Evolutionary conservation across 1,284 basidiomycete species (phyloP).

Genomic region (Microbotryomycetes sp.): DNA sequence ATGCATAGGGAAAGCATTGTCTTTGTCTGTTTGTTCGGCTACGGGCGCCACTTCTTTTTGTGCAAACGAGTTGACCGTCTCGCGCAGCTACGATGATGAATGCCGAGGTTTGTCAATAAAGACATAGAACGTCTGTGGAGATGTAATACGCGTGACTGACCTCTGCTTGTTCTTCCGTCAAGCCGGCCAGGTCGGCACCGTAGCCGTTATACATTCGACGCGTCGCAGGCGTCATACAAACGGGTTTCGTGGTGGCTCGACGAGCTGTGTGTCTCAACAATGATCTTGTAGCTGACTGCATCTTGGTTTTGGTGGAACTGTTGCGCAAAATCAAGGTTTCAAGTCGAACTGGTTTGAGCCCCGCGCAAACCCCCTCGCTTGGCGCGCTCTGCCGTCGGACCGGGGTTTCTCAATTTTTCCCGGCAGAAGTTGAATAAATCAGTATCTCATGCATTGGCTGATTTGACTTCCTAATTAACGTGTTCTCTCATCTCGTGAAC

Average conservation of each 20-base stretch:
- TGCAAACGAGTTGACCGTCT: slow-evolving; percentile 69
- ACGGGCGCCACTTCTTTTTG: slow-evolving; percentile 71
- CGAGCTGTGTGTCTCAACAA: not conserved
- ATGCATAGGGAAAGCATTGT: slow-evolving; percentile 48
- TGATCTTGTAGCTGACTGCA: not conserved
- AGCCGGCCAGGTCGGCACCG: slow-evolving; percentile 67
- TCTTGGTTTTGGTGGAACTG: no score
- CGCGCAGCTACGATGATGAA: slow-evolving; percentile 57
- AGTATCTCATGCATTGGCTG: no score
- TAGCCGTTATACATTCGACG: slow-evolving; percentile 48
- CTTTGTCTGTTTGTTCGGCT: slow-evolving; percentile 71
- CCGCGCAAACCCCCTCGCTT: no score
- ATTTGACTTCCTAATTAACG: no score
- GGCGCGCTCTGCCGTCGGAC: no score
- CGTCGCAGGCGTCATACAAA: not conserved
- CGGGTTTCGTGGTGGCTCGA: not conserved
- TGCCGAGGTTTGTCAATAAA: not conserved
- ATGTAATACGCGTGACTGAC: no score
- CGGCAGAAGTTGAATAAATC: no score
- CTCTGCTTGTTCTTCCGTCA: slow-evolving; percentile 75
- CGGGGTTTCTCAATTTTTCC: no score
- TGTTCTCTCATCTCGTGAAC: no score
- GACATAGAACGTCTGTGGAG: no score
- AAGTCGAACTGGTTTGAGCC: no score
- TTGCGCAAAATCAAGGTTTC: no score